These are phyloP conservation scores for Yamadazyma olivae DNA, from an alignment of 805 yeast genomes.

Conservation along the genomic window DNA sequence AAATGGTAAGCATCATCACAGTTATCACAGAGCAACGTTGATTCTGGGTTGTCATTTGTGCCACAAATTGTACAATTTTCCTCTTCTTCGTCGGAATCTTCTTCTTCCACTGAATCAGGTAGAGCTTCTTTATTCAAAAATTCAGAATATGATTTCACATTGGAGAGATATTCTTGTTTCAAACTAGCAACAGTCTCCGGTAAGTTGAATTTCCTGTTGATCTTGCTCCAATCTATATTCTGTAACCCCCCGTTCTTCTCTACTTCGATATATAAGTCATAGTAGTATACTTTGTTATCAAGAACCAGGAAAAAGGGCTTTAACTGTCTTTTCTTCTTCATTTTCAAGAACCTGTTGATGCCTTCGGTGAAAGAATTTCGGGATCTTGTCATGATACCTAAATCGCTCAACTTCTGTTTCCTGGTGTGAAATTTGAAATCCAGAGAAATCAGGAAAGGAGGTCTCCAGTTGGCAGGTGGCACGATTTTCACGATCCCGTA, in stretches of 20 bases:
- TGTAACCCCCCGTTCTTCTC: slow-evolving; percentile 21
- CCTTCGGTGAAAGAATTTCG: slow-evolving; percentile 61
- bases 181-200: slow-evolving; percentile 16
- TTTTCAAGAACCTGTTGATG: slow-evolving; percentile 52
- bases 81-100: slow-evolving; percentile 22
- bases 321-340: slow-evolving; percentile 33
- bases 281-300: slow-evolving; percentile 24
- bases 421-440: slow-evolving; percentile 64
- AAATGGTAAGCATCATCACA: slow-evolving; percentile 71
- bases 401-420: slow-evolving; percentile 62
- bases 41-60: slow-evolving; percentile 39
- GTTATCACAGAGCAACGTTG: slow-evolving; percentile 64
- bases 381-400: slow-evolving; percentile 61
- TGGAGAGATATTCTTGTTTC: slow-evolving; percentile 20
- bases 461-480: slow-evolving; percentile 54
- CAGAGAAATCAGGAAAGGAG: slow-evolving; percentile 54
- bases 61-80: slow-evolving; percentile 48
- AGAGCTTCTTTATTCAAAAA: slow-evolving; percentile 19
- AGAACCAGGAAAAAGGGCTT: slow-evolving; percentile 18
- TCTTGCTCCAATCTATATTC: slow-evolving; percentile 16
- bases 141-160: slow-evolving; percentile 29
- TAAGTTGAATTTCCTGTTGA: slow-evolving; percentile 24
- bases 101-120: not conserved
- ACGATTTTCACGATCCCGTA: slow-evolving; percentile 52
- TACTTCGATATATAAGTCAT: slow-evolving; percentile 37